A percentile compares a stretch with the other conserved stretches of the same genome.
Conservation (phyloP, 805 yeast species). For the Starmerella scarabaei region DNA sequence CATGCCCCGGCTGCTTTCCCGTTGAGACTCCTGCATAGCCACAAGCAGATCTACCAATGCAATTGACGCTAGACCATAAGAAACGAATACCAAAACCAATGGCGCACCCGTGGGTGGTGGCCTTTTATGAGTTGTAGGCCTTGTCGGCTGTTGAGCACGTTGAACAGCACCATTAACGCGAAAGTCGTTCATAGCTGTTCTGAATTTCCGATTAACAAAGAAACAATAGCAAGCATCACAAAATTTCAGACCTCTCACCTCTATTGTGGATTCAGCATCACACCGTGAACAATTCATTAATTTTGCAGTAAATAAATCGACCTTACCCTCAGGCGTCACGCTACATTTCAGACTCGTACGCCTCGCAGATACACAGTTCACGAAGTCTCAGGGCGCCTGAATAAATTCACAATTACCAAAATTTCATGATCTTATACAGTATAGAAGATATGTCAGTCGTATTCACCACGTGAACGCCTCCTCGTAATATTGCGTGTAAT, state of each 20-base stretch:
- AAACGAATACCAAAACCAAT: slow-evolving; percentile 33
- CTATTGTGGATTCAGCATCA: neutral
- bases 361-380: no score
- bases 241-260: slow-evolving; percentile 45
- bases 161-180: slow-evolving; percentile 46
- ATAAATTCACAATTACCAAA: no score
- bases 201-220: slow-evolving; percentile 65
- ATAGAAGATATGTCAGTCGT: neutral
- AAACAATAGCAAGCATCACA: slow-evolving; percentile 55
- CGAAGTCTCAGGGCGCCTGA: no score
- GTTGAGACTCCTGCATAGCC: slow-evolving; percentile 51
- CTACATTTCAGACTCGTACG: no score
- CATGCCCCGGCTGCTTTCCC: slow-evolving; percentile 44
- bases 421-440: no score
- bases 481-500: slow-evolving; percentile 54
- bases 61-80: slow-evolving; percentile 56
- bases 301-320: neutral
- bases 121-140: no score
- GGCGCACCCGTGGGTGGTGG: slow-evolving; percentile 25
- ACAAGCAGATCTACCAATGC: slow-evolving; percentile 55
- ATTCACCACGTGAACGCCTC: slow-evolving; percentile 55
- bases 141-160: slow-evolving; percentile 26
- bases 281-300: slow-evolving; percentile 16
- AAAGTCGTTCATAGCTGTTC: slow-evolving; percentile 68
- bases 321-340: no score